A percentile compares a stretch with the other conserved stretches of the same genome.
Evolutionary conservation across 2,329 filamentous ascomycete species (phyloP).

Genomic region (Akanthomyces uredinophilus): DNA sequence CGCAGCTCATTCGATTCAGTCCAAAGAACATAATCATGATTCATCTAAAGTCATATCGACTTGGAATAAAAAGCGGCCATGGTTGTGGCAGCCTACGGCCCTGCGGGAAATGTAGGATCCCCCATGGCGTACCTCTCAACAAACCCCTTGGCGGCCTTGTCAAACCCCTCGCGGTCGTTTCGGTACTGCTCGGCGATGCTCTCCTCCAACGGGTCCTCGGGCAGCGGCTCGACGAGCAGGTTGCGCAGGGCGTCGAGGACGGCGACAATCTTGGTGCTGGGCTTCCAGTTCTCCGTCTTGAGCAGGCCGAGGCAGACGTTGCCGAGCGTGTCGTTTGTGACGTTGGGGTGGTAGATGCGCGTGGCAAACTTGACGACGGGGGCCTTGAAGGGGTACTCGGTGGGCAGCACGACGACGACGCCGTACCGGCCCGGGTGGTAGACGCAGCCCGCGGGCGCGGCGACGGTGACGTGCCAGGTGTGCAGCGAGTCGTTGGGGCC

Average conservation of each 20-base stretch:
- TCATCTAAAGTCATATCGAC: no score
- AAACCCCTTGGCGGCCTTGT: conserved; percentile 70
- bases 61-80: no score
- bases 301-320: conserved; percentile 82
- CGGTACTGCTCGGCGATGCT: conserved; percentile 82
- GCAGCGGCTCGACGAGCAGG: conserved; percentile 74
- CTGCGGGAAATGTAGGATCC: conserved; percentile 31
- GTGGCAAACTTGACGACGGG: conserved; percentile 75
- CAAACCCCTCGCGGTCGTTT: conserved; percentile 61
- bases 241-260: conserved; percentile 73
- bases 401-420: conserved; percentile 66
- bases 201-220: conserved; percentile 83
- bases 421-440: conserved; percentile 68
- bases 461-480: conserved; percentile 47
- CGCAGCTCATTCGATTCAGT: no score
- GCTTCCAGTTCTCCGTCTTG: conserved; percentile 88
- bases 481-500: conserved; percentile 44
- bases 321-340: conserved; percentile 80
- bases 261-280: conserved; percentile 66
- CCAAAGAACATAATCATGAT: no score
- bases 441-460: conserved; percentile 38
- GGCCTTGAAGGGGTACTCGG: conserved; percentile 86
- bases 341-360: conserved; percentile 93
- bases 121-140: conserved; percentile 64
- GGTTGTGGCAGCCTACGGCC: background rate